Evolutionary conservation across 257 asterid species (phyloP).

Genomic region (Perilla frutescens): DNA sequence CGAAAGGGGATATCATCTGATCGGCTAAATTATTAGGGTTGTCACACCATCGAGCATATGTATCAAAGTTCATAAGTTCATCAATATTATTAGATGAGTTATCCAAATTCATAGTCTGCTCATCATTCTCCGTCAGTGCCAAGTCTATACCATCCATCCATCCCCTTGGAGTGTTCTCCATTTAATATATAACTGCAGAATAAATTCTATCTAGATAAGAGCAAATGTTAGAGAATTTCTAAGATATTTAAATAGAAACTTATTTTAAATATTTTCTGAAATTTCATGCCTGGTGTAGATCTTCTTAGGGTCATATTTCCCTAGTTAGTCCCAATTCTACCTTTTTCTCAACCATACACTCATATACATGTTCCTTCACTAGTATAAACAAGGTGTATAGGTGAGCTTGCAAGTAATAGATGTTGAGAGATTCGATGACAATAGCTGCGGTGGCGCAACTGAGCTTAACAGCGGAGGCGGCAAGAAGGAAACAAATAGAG

Average conservation of each 20-base stretch:
- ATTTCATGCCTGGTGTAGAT: not conserved
- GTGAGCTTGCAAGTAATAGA: too few relatives aligned
- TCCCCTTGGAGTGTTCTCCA: conserved; percentile 46
- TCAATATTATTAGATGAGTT: conserved; percentile 32
- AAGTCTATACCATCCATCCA: conserved; percentile 43
- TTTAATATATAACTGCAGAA: conserved; percentile 24
- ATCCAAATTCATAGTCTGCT: conserved; percentile 21
- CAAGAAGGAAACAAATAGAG: too few relatives aligned
- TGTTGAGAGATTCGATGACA: too few relatives aligned
- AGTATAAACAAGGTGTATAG: not conserved
- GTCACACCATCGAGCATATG: conserved; percentile 56
- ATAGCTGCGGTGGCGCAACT: too few relatives aligned
- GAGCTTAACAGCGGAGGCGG: too few relatives aligned
- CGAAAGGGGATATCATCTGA: conserved; percentile 44
- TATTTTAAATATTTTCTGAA: not conserved
- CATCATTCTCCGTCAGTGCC: conserved; percentile 37
- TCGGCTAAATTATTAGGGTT: conserved; percentile 47
- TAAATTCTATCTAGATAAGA: not conserved
- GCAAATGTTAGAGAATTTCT: conserved; percentile 8
- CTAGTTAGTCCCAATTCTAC: not conserved
- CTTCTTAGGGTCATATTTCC: not conserved
- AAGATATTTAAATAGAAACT: not conserved
- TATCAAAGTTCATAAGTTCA: conserved; percentile 58
- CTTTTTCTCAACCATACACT: not conserved
- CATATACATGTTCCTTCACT: not conserved